Evolutionary conservation across 306 rosid genomes (phyloP).

Genomic region (Ziziphus jujuba): DNA sequence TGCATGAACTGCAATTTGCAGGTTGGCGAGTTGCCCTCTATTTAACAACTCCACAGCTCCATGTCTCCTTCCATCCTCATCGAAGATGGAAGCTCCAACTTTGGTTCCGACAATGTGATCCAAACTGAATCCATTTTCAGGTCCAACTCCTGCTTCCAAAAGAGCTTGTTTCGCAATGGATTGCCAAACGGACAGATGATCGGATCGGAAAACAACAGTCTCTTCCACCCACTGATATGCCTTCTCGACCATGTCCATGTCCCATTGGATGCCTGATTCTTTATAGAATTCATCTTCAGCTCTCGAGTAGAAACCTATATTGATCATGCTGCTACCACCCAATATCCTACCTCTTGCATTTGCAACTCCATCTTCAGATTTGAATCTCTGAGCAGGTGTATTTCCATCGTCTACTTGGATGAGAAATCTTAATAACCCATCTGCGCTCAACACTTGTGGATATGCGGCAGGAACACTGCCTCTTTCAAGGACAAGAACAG

Average conservation of each 20-base stretch:
- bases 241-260: conserved; percentile 14
- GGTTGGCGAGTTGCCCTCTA: conserved; percentile 8
- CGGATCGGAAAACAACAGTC: background rate
- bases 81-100: conserved; percentile 17
- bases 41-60: conserved; percentile 38
- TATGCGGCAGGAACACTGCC: conserved; percentile 15
- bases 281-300: conserved; percentile 12
- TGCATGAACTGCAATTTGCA: conserved; percentile 24
- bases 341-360: conserved; percentile 25
- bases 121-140: conserved; percentile 23
- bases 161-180: conserved; percentile 6
- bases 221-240: conserved; percentile 32
- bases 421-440: background rate
- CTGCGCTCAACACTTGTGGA: background rate
- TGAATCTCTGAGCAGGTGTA: conserved; percentile 7
- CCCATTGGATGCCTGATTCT: conserved; percentile 20
- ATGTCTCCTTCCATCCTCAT: conserved; percentile 19
- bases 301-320: conserved; percentile 18
- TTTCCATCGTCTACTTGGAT: conserved; percentile 2
- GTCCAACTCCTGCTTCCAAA: conserved; percentile 12
- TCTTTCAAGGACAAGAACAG: conserved; percentile 30
- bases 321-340: conserved; percentile 37
- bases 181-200: conserved; percentile 19
- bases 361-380: conserved; percentile 24
- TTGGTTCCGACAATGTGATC: conserved; percentile 22